Conservation (phyloP, 305 asterid genomes). For the Stenogyne calaminthoides region DNA sequence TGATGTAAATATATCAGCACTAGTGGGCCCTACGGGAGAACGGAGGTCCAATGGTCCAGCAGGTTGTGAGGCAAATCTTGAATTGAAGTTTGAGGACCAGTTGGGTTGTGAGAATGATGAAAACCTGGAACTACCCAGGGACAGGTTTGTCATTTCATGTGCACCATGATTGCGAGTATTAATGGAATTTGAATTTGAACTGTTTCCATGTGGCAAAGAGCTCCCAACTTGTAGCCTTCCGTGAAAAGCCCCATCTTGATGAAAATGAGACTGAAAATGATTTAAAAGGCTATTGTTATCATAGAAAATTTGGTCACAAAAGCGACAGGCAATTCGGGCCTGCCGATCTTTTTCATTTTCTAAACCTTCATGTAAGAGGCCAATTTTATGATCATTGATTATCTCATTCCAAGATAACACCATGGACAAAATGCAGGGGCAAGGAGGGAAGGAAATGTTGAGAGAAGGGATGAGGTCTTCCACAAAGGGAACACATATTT, state of each 20-base stretch:
- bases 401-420: constrained; percentile 30
- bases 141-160: too few species aligned
- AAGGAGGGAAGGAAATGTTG: constrained; percentile 1
- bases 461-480: constrained; percentile 21
- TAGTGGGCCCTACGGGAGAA: neutral
- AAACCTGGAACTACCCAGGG: too few species aligned
- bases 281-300: constrained; percentile 25
- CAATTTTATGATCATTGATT: constrained; percentile 10
- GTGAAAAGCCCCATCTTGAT: constrained; percentile 13
- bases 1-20: constrained; percentile 6
- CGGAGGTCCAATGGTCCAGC: neutral
- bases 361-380: constrained; percentile 20
- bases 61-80: constrained; percentile 6
- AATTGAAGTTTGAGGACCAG: neutral
- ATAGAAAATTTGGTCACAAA: constrained; percentile 25
- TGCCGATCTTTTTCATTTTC: neutral
- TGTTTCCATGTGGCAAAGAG: constrained; percentile 1
- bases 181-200: too few species aligned
- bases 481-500: constrained; percentile 18
- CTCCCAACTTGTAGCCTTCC: neutral
- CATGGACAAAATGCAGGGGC: constrained; percentile 1
- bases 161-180: too few species aligned
- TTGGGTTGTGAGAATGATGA: neutral
- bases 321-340: constrained; percentile 31
- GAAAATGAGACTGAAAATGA: constrained; percentile 30